phyloP scores from a whole-genome alignment of 495 filamentous ascomycete species.

The Penicillium tannophilum region DNA sequence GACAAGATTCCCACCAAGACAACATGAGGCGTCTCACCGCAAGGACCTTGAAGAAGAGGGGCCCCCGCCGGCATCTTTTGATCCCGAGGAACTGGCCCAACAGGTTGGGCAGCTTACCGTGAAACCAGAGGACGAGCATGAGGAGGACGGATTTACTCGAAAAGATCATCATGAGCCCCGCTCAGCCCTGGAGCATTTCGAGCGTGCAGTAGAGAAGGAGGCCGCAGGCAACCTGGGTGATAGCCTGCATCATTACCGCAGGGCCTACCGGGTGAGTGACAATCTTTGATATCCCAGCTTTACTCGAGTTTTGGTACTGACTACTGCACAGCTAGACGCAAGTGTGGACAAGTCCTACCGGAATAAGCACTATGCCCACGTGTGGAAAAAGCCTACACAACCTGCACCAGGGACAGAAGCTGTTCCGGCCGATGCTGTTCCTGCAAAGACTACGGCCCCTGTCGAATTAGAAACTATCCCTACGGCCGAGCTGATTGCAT shows the following conservation, averaged over 20 bases:
- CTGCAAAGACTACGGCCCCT: slow-evolving; percentile 55
- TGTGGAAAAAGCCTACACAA: slow-evolving; percentile 55
- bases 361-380: slow-evolving; percentile 80
- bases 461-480: slow-evolving; percentile 47
- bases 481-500: slow-evolving; percentile 69
- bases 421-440: slow-evolving; percentile 50
- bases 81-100: slow-evolving; percentile 45
- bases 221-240: slow-evolving; percentile 82
- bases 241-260: slow-evolving; percentile 84
- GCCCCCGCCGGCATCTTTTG: slow-evolving; percentile 39
- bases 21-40: slow-evolving; percentile 36
- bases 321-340: slow-evolving; percentile 66
- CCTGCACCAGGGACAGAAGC: slow-evolving; percentile 59
- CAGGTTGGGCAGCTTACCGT: slow-evolving; percentile 39
- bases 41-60: slow-evolving; percentile 45
- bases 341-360: slow-evolving; percentile 82
- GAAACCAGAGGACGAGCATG: slow-evolving; percentile 34
- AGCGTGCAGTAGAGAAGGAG: slow-evolving; percentile 88
- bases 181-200: slow-evolving; percentile 90
- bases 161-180: slow-evolving; percentile 54
- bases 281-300: slow-evolving; percentile 11
- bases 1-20: slow-evolving; percentile 35
- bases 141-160: slow-evolving; percentile 35
- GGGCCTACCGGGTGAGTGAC: slow-evolving; percentile 73
- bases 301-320: slow-evolving; percentile 23